phyloP scores from a whole-genome alignment of 306 rosid species.

The Leucaena leucocephala region DNA sequence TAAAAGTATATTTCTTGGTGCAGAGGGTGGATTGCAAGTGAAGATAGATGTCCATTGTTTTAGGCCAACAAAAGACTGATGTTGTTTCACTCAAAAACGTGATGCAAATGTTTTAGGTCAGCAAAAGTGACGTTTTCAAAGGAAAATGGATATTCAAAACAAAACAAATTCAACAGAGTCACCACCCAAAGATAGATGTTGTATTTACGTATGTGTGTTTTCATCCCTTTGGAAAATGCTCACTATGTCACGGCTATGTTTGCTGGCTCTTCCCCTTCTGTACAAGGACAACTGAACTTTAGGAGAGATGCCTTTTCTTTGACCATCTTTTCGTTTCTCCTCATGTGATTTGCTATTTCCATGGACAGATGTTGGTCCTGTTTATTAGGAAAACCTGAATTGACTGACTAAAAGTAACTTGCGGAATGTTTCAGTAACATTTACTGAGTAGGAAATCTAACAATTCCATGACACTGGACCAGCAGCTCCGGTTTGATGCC shows the following conservation, averaged over 20 bases:
- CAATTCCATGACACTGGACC: neutral
- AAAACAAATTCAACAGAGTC: neutral
- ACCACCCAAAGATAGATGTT: neutral
- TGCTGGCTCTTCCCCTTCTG: conserved; percentile 7
- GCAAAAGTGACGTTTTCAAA: neutral
- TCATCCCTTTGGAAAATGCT: neutral
- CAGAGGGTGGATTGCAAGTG: neutral
- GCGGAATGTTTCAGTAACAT: conserved; percentile 6
- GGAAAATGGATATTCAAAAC: neutral
- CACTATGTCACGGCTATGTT: neutral
- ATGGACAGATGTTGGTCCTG: neutral
- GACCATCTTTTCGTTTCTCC: neutral
- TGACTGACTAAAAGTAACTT: conserved; percentile 29
- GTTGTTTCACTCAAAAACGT: neutral
- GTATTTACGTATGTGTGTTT: neutral
- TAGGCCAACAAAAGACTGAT: neutral
- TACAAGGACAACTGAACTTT: conserved; percentile 9
- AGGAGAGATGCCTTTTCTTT: conserved; percentile 18
- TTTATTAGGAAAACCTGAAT: conserved; percentile 7
- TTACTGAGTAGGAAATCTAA: neutral
- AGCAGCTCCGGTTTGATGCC: neutral
- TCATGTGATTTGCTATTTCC: neutral
- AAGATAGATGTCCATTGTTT: neutral
- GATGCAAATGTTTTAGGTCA: neutral
- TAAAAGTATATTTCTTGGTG: neutral